Evolutionary conservation across 2,329 filamentous ascomycete species (phyloP), one percentile per base, ranked within the genome.

Genomic region (Amesomyces nigricolor): DNA sequence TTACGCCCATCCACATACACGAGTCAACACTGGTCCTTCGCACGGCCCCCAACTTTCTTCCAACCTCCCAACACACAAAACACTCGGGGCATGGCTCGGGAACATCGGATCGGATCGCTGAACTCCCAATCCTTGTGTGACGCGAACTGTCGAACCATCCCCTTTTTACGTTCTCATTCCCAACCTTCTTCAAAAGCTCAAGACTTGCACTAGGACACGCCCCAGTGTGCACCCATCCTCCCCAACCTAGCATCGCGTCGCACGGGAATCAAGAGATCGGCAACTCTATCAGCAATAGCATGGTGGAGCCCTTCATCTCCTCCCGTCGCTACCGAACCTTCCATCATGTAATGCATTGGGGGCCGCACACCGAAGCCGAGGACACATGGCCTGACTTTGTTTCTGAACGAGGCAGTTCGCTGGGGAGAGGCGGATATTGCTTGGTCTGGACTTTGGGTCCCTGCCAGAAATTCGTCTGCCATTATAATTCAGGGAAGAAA

Each of bases 61-160:
- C 32, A 49, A 37, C 22, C 32, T 42, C 48, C 26, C 53, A 44
- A 26, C 39, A 11, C 29, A 13, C 32, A 35, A 35, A 38, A 30
- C 14, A 50, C 38, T 29, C 17, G 38, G 46, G 32, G 14, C 38
- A 19, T 35, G 17, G 43, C 38, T 56, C 57, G 59, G 61, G 52
- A 61, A 57, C 57, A 61, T 60, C 59, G 59, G 61, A 60, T 60
- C 59, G 60, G 58, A 58, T 60, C 56, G 55, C 47, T 37, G 50
- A 54, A 22, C 37, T 47, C 39, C 51, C 44, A 45, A 59, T 57
- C 52, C 59, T 61, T 61, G 60, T 62, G 57, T 55, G 40, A 61
- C 60, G 35, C 40, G 29, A 43, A 57, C 29, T 37, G 43, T 54
- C 43, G 11, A 43, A 38, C 43, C 43, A 38, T 19, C 3, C 47